Conservation (phyloP, 1,284 basidiomycete species). For the Tilletia indica region DNA sequence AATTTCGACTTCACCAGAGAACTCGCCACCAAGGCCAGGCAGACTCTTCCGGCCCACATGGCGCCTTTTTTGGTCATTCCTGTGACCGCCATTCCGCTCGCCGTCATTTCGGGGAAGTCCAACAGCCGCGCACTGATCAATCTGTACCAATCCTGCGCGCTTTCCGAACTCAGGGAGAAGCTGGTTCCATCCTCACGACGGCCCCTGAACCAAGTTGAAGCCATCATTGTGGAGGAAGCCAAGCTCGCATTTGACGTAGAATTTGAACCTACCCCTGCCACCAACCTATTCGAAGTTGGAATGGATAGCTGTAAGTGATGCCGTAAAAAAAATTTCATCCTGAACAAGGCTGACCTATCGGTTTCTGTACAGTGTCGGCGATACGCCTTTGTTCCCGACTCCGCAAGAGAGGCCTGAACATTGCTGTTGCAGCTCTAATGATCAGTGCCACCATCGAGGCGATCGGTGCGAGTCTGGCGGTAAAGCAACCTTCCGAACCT, state of each 20-base stretch:
- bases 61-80: constrained; percentile 42
- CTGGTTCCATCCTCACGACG: constrained; percentile 14
- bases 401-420: constrained; percentile 26
- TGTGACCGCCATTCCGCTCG: constrained; percentile 36
- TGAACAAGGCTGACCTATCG: not conserved
- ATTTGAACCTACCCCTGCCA: not conserved
- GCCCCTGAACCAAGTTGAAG: constrained; percentile 26
- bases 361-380: constrained; percentile 28
- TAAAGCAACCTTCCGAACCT: not conserved
- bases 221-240: constrained; percentile 27
- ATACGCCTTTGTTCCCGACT: constrained; percentile 40
- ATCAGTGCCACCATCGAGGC: constrained; percentile 33
- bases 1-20: not conserved
- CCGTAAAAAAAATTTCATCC: not conserved
- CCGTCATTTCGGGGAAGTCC: constrained; percentile 44
- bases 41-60: constrained; percentile 44
- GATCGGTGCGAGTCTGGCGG: not conserved
- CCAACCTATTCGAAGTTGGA: constrained; percentile 42
- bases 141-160: constrained; percentile 29
- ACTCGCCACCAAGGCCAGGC: not conserved
- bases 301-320: constrained; percentile 35
- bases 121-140: constrained; percentile 33
- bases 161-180: not conserved
- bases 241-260: constrained; percentile 16
- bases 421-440: constrained; percentile 34